Evolutionary conservation across 2,329 filamentous ascomycete species (phyloP), one percentile per base, ranked within the genome.

Genomic region (Sarocladium strictum): DNA sequence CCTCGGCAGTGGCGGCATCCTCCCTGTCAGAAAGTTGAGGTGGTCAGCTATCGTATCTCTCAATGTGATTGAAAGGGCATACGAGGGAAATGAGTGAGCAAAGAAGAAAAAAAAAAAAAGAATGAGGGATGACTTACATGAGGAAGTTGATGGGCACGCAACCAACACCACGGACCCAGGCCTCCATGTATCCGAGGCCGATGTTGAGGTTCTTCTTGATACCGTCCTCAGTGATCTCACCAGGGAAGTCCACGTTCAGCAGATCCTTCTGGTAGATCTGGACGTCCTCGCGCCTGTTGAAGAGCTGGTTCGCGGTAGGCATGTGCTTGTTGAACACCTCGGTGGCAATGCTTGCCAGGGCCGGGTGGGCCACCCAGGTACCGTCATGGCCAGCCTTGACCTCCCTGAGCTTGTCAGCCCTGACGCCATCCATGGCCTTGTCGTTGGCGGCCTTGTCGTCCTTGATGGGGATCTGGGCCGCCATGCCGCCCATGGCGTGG

Each of bases 401-500:
- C 73, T 99, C 94, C 56, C 94, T 90, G 57, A 99, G 83, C 82
- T 99, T 99, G 74, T 99, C 94, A 55, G 90, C 89, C 58, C 90
- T 87, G 43, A 99, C 91, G 58, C 84, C 87, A 60, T 90, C 90
- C 92, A 97, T 97, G 61, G 93, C 93, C 69, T 85, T 86, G 65
- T 96, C 91, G 74, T 97, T 97, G 68, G 92, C 93, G 49, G 81
- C 84, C 63, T 86, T 83, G 73, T 97, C 89, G 69, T 94, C 88
- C 80, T 97, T 97, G 79, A 97, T 97, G 58, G 94, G 94, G 67
- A 99, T 99, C 74, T 97, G 94, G 37, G 94, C 94, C 2, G 93
- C 93, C 94, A 99, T 97, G 61, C 94, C 94, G 63, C 94, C 86
- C 94, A 97, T 97, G 60, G 94, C 94, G 73, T 97, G 94, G n/a